Evolutionary conservation across 345 rosid species (phyloP), one percentile per base, ranked within the genome.

Genomic region (Melaleuca alternifolia): DNA sequence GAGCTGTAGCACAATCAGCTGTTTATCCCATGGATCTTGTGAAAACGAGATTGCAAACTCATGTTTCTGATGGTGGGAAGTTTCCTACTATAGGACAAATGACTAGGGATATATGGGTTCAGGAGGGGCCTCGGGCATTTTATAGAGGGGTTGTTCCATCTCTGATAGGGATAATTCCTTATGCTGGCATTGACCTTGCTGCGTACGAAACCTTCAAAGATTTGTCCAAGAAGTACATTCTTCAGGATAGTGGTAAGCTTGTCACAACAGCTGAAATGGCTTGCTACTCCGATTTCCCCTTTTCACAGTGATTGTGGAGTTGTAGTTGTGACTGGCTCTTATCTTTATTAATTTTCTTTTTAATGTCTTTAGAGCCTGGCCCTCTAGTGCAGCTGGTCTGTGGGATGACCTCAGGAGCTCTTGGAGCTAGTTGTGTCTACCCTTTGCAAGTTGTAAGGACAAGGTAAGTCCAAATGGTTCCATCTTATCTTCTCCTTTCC

Each of bases 381-480:
- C 94, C 98, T n/a, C 92, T 95, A 13, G 91, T 94, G 84, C 99
- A 94, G 90, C 92, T 97, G 90, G 95, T 98, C 83, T 96, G 98
- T 46, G 99, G 98, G 86, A 97, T 95, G 83, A 62, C 94, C 87
- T 96, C 99, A 16, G 98, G 97, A 87, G 93, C 98, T 85, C 92
- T 96, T 84, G 99, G 98, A 88, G 99, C 98, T 89, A 95, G 98
- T 44, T 94, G 98, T 87, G 98, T 97, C 54, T 97, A 97, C 90
- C 99, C 99, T 46, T 93, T 97, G 91, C 99, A 95, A 91, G 98
- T 97, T 87, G 93, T 97, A 28, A 92, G 99, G 90, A 97, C 99
- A 87, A 95, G 98, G 98, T 97, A 90, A 46, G 85, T 88, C 84
- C 77, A 54, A 65, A 48, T 82, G 37, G 24, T 54, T 16, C 57